Percentiles rank a stretch among this genome's conserved stretches.
Evolutionary conservation across 495 filamentous ascomycete species (phyloP).

Genomic region (Penicillium manginii): DNA sequence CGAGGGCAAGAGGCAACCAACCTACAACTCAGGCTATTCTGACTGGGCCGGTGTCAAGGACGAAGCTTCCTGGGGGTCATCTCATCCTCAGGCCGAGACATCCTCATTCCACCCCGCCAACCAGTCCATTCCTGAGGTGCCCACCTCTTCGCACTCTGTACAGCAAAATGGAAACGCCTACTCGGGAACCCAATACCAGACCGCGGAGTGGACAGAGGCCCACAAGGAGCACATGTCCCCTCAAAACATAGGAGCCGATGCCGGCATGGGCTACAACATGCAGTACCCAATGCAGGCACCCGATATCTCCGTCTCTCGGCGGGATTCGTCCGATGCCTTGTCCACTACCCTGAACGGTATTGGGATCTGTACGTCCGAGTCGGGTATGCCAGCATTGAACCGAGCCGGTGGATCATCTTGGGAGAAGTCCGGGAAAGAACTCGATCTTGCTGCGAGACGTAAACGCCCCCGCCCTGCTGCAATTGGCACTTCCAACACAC

Average conservation of each 20-base stretch:
- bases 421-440: slow-evolving; percentile 49
- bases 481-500: slow-evolving; percentile 49
- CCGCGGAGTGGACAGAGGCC: slow-evolving; percentile 36
- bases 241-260: slow-evolving; percentile 30
- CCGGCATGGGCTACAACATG: slow-evolving; percentile 33
- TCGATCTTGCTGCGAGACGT: slow-evolving; percentile 57
- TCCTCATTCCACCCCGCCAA: slow-evolving; percentile 23
- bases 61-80: slow-evolving; percentile 39
- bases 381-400: slow-evolving; percentile 31
- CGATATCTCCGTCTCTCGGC: slow-evolving; percentile 38
- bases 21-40: slow-evolving; percentile 28
- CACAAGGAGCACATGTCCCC: slow-evolving; percentile 27
- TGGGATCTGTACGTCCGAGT: slow-evolving; percentile 39
- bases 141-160: slow-evolving; percentile 21
- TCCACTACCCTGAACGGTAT: slow-evolving; percentile 43
- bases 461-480: slow-evolving; percentile 59
- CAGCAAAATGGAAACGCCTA: slow-evolving; percentile 23
- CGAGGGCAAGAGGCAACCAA: slow-evolving; percentile 21
- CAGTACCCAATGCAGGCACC: slow-evolving; percentile 41
- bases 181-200: slow-evolving; percentile 24
- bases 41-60: slow-evolving; percentile 41
- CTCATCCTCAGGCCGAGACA: slow-evolving; percentile 31
- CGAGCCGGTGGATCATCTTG: slow-evolving; percentile 35
- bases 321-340: slow-evolving; percentile 45
- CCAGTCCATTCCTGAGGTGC: slow-evolving; percentile 29